phyloP scores from a whole-genome alignment of 768 basidiomycete species.

The Leucogyrophana mollusca region DNA sequence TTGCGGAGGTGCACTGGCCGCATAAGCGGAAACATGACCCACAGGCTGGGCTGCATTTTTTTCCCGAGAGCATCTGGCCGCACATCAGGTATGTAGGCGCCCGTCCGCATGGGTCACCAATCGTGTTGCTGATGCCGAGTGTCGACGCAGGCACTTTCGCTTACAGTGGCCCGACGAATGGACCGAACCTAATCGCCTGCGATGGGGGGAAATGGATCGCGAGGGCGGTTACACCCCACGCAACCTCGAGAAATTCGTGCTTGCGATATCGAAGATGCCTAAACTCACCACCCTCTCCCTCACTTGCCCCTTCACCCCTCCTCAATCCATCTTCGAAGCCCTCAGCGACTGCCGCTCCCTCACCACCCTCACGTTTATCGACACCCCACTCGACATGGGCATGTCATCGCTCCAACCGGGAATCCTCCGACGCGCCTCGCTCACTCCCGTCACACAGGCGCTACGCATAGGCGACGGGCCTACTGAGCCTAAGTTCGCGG shows the following conservation, averaged over 20 bases:
- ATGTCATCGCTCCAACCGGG: constrained; percentile 28
- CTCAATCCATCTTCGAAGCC: constrained; percentile 25
- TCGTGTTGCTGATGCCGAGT: neutral
- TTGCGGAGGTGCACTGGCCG: constrained; percentile 31
- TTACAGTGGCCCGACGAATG: constrained; percentile 36
- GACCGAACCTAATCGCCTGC: constrained; percentile 34
- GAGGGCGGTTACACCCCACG: constrained; percentile 29
- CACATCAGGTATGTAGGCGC: constrained; percentile 27
- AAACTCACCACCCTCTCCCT: constrained; percentile 26
- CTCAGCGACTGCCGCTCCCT: constrained; percentile 26
- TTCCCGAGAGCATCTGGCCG: constrained; percentile 26
- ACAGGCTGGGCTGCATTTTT: constrained; percentile 24
- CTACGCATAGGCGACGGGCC: constrained; percentile 33
- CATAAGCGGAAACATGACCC: constrained; percentile 26
- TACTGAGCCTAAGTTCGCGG: constrained; percentile 29
- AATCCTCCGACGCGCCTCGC: constrained; percentile 22
- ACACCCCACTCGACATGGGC: constrained; percentile 35
- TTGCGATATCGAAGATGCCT: constrained; percentile 28
- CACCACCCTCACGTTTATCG: constrained; percentile 24
- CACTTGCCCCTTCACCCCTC: constrained; percentile 31
- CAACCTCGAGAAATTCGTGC: constrained; percentile 22
- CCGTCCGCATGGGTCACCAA: too few species aligned
- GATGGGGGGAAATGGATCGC: constrained; percentile 29
- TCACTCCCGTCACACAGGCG: constrained; percentile 32
- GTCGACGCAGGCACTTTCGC: constrained; percentile 23